These are phyloP conservation scores for Dendrobium chrysotoxum DNA, from an alignment of 106 monocot species.

Conservation along the genomic window DNA sequence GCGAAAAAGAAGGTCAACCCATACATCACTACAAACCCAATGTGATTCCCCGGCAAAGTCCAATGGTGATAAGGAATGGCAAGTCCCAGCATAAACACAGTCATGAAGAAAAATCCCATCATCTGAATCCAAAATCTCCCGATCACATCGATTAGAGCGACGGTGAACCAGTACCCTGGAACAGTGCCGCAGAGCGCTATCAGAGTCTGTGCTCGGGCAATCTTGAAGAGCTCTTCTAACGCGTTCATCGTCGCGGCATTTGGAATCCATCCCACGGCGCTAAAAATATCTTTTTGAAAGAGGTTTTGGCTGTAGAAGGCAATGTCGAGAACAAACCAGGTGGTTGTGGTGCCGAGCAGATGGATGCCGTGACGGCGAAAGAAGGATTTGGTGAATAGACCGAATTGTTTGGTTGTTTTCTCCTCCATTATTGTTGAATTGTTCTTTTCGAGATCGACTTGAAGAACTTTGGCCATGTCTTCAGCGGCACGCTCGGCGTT, in stretches of 20 bases:
- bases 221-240: constrained; percentile 59
- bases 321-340: constrained; percentile 27
- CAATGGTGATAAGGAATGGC: constrained; percentile 3
- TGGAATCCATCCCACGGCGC: constrained; percentile 19
- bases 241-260: constrained; percentile 69
- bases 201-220: constrained; percentile 23
- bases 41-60: background rate
- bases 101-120: constrained; percentile 8
- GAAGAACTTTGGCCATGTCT: constrained; percentile 21
- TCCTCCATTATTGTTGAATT: background rate
- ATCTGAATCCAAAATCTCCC: constrained; percentile 8
- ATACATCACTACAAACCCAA: constrained; percentile 22
- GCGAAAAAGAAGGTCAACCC: constrained; percentile 85
- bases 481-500: constrained; percentile 33
- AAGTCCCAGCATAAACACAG: constrained; percentile 6
- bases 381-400: constrained; percentile 54
- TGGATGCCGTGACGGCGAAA: constrained; percentile 41
- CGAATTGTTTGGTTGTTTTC: constrained; percentile 4
- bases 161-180: constrained; percentile 25
- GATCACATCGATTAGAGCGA: constrained; percentile 6
- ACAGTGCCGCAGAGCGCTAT: constrained; percentile 18
- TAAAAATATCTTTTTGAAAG: too few relatives aligned
- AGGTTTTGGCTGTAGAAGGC: too few relatives aligned
- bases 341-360: constrained; percentile 44
- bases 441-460: constrained; percentile 7